phyloP scores from a whole-genome alignment of 352 stramenopile genomes.

The Phytophthora vignae region DNA sequence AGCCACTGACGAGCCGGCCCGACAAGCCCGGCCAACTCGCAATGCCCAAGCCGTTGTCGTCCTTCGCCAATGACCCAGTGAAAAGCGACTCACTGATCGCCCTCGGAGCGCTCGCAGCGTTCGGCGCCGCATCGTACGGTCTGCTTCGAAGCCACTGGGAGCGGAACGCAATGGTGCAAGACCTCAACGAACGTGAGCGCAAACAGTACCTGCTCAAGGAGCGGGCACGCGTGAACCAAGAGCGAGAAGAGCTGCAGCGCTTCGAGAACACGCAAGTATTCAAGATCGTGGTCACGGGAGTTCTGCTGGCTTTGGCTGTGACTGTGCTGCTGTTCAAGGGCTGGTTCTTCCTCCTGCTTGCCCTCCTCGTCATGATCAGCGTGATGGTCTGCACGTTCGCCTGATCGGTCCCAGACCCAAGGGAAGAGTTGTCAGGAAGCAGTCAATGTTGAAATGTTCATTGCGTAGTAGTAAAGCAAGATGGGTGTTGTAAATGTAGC shows the following conservation, averaged over 20 bases:
- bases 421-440: background rate
- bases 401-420: background rate
- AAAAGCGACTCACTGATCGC: slow-evolving; percentile 6
- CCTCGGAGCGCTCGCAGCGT: slow-evolving; percentile 8
- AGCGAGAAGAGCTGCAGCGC: background rate
- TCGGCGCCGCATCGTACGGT: slow-evolving; percentile 14
- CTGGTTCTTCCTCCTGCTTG: slow-evolving; percentile 13
- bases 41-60: background rate
- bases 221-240: background rate
- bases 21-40: background rate
- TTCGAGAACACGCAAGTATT: slow-evolving; percentile 3
- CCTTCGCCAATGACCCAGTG: background rate
- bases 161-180: slow-evolving; percentile 1
- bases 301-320: background rate
- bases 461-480: background rate
- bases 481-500: background rate
- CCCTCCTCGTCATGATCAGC: background rate
- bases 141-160: slow-evolving; percentile 14
- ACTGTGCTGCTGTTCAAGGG: slow-evolving; percentile 2
- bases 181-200: slow-evolving; percentile 3
- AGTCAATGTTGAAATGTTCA: background rate
- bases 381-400: background rate
- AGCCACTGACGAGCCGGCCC: background rate
- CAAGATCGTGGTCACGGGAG: background rate
- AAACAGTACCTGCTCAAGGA: background rate